A percentile compares a stretch with the other conserved stretches of the same genome.
These are phyloP conservation scores for Amanita exitialis DNA, from an alignment of 768 basidiomycete species.

Conservation along the genomic window DNA sequence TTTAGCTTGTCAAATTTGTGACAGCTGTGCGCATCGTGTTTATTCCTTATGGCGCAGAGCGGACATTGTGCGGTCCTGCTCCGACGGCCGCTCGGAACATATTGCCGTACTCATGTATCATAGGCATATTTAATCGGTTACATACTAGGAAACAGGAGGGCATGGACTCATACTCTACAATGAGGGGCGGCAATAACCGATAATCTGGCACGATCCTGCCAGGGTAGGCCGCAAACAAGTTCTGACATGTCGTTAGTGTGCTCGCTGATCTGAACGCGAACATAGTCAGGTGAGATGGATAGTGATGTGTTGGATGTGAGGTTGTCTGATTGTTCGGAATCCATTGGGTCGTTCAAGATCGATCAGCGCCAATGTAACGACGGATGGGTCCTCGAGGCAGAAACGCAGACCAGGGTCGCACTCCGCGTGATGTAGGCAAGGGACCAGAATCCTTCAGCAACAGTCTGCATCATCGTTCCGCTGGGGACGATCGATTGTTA, in stretches of 20 bases:
- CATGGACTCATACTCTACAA: not conserved
- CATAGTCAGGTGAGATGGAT: not conserved
- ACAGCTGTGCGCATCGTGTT: not conserved
- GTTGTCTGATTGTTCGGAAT: not conserved
- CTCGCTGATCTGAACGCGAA: not conserved
- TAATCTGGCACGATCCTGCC: not conserved
- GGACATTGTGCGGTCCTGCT: not conserved
- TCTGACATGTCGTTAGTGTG: not conserved
- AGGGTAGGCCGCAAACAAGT: not conserved
- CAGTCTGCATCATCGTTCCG: not conserved
- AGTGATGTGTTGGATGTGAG: not conserved
- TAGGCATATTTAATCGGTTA: not conserved
- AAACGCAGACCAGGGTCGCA: not conserved
- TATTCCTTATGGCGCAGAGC: not conserved
- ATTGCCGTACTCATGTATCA: not conserved
- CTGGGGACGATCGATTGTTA: constrained; percentile 27
- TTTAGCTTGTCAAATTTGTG: not conserved
- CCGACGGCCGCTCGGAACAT: not conserved
- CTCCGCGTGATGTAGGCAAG: not conserved
- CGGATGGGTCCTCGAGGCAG: not conserved
- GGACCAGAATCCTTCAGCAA: constrained; percentile 1
- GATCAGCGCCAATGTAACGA: not conserved
- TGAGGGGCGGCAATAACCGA: not conserved
- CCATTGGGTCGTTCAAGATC: not conserved
- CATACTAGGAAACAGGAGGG: not conserved